Conservation (phyloP, 202 grass and related monocot genomes). For the Hordeum pubiflorum region DNA sequence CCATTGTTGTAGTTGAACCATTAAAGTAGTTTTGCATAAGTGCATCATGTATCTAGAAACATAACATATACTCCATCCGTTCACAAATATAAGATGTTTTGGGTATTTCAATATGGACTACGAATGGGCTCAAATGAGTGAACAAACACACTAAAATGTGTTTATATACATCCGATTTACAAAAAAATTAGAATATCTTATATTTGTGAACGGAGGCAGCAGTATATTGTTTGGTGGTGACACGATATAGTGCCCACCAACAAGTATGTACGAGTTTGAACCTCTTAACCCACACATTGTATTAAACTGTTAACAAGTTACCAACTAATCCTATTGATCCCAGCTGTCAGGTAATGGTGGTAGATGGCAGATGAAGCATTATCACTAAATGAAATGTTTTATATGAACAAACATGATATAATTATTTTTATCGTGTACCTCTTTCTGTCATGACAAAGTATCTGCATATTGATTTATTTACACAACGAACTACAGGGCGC, state of each 20-base stretch:
- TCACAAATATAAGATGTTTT: too few relatives aligned
- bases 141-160: too few relatives aligned
- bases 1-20: neutral
- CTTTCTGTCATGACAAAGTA: slow-evolving; percentile 4
- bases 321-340: neutral
- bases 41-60: neutral
- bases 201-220: too few relatives aligned
- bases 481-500: slow-evolving; percentile 53
- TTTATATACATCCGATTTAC: too few relatives aligned
- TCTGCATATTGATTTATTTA: slow-evolving; percentile 10
- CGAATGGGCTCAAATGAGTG: too few relatives aligned
- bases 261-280: neutral
- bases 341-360: neutral
- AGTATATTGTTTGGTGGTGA: neutral
- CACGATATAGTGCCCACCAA: neutral
- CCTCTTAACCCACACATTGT: neutral
- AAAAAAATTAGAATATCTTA: too few relatives aligned
- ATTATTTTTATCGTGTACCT: neutral
- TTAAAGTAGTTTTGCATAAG: neutral
- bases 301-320: neutral
- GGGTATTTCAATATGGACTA: too few relatives aligned
- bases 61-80: neutral
- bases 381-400: neutral
- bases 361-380: neutral
- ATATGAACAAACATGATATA: neutral